These are phyloP conservation scores for Goffeauzyma gilvescens DNA, from an alignment of 768 basidiomycete genomes.

Conservation along the genomic window DNA sequence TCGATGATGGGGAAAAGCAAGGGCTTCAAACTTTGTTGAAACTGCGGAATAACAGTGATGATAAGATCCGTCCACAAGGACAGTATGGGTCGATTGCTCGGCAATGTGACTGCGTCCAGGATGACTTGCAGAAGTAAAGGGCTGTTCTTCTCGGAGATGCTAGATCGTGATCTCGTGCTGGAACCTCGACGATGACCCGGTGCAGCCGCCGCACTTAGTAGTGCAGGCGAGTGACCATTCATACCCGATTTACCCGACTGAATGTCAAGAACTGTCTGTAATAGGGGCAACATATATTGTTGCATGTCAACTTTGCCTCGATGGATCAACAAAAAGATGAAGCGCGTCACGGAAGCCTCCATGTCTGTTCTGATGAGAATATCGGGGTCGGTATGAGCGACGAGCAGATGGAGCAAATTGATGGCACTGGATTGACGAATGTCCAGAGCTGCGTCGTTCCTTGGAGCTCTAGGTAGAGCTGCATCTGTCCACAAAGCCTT, in stretches of 20 bases:
- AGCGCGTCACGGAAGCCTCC: constrained; percentile 52
- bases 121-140: constrained; percentile 53
- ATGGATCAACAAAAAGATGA: constrained; percentile 58
- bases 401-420: constrained; percentile 63
- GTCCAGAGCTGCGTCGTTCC: too few relatives aligned
- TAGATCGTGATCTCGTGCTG: constrained; percentile 10
- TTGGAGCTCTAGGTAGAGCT: too few relatives aligned
- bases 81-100: constrained; percentile 55
- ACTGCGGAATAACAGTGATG: constrained; percentile 71
- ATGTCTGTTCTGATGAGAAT: constrained; percentile 42
- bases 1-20: constrained; percentile 58
- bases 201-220: too few relatives aligned
- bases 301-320: constrained; percentile 57
- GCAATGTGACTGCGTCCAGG: constrained; percentile 54
- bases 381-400: constrained; percentile 65
- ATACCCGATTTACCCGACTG: too few relatives aligned
- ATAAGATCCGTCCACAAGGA: constrained; percentile 97
- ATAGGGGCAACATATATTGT: constrained; percentile 75
- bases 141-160: constrained; percentile 38
- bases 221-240: too few relatives aligned
- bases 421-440: constrained; percentile 60
- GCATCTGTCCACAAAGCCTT: too few relatives aligned
- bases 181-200: constrained; percentile 42
- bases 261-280: too few relatives aligned
- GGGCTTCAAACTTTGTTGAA: constrained; percentile 38